These are phyloP conservation scores for Sporothrix variecibatus DNA, from an alignment of 2,329 filamentous ascomycete species.

Conservation along the genomic window DNA sequence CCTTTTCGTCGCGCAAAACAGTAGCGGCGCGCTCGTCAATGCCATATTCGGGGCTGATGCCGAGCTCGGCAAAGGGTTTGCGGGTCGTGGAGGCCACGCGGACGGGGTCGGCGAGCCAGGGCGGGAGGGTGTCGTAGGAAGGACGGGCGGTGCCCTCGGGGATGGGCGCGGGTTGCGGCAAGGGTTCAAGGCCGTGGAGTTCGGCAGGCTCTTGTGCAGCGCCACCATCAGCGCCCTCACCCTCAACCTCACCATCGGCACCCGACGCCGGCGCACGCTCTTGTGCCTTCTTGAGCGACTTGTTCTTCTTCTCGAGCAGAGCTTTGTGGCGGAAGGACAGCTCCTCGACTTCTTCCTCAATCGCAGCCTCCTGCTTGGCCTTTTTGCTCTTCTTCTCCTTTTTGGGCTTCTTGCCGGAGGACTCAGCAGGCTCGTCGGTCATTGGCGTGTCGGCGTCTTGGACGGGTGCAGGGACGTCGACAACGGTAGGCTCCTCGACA, in stretches of 20 bases:
- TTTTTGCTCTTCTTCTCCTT: slow-evolving; percentile 32
- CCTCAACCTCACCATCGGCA: slow-evolving; percentile 32
- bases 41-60: slow-evolving; percentile 50
- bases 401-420: slow-evolving; percentile 40
- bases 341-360: slow-evolving; percentile 33
- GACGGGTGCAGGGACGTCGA: not conserved
- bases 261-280: slow-evolving; percentile 29
- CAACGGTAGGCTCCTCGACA: not conserved
- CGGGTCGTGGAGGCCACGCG: slow-evolving; percentile 63
- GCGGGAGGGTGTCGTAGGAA: slow-evolving; percentile 75
- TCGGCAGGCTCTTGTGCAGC: slow-evolving; percentile 36
- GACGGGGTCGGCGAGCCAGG: slow-evolving; percentile 79
- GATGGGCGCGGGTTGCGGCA: slow-evolving; percentile 74
- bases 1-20: slow-evolving; percentile 64
- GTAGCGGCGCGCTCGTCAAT: slow-evolving; percentile 62
- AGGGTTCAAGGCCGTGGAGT: slow-evolving; percentile 72
- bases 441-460: slow-evolving; percentile 30
- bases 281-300: slow-evolving; percentile 53
- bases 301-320: slow-evolving; percentile 58
- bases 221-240: not conserved
- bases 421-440: not conserved
- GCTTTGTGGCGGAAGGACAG: slow-evolving; percentile 47
- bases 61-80: slow-evolving; percentile 54
- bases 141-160: slow-evolving; percentile 59
- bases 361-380: slow-evolving; percentile 35